Conservation (phyloP, 257 asterid genomes). For the Solanum etuberosum region DNA sequence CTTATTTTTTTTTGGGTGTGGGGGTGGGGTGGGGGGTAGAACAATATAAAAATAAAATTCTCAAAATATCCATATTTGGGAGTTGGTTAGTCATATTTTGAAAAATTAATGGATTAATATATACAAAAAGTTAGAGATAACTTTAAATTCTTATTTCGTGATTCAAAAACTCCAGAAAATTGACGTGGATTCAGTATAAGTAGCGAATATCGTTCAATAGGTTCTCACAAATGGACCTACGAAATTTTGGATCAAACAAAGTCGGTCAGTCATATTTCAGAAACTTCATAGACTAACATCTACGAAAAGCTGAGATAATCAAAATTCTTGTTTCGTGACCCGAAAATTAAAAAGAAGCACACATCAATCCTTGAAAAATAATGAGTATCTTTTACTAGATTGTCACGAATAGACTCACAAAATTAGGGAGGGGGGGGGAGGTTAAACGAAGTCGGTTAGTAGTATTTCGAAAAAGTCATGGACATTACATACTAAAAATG, state of each 20-base stretch:
- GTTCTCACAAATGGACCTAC: neutral
- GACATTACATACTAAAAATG: too few relatives aligned
- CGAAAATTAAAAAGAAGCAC: neutral
- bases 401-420: neutral
- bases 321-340: neutral
- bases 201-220: neutral
- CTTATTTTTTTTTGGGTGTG: neutral
- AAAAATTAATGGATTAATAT: neutral
- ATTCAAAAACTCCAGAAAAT: rapidly evolving
- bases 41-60: neutral
- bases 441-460: neutral
- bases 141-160: neutral
- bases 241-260: neutral
- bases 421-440: neutral
- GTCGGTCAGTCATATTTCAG: neutral
- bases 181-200: neutral
- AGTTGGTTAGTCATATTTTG: neutral
- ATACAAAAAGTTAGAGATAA: neutral
- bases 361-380: neutral
- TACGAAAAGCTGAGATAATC: neutral
- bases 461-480: neutral
- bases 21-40: neutral
- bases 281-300: neutral
- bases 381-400: neutral
- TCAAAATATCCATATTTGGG: neutral